Evolutionary conservation across 495 filamentous ascomycete genomes (phyloP).

Genomic region (Neurospora cerealis): DNA sequence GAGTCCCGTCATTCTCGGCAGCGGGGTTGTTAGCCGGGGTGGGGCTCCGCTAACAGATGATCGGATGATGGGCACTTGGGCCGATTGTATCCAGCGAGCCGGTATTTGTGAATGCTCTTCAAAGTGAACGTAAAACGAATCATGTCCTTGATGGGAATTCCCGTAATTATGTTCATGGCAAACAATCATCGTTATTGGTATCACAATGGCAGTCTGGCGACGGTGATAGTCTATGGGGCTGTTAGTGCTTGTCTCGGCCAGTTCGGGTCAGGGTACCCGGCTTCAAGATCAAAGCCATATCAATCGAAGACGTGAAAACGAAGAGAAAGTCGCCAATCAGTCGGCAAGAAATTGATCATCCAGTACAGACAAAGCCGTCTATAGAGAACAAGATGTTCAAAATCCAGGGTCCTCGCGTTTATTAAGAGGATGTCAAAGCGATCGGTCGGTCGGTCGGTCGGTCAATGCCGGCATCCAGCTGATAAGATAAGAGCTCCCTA

Average conservation of each 20-base stretch:
- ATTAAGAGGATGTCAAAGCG: background rate
- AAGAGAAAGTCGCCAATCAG: too few species aligned
- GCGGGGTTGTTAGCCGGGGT: background rate
- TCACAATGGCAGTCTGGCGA: background rate
- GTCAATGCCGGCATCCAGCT: background rate
- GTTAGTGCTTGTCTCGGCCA: background rate
- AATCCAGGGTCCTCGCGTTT: background rate
- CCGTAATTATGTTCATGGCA: too few species aligned
- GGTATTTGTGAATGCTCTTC: background rate
- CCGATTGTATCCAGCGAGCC: background rate
- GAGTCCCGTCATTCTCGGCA: background rate
- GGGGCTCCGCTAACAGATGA: background rate
- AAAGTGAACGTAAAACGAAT: too few species aligned
- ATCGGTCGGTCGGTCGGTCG: background rate
- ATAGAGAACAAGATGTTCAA: too few species aligned
- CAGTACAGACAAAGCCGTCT: too few species aligned
- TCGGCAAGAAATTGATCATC: too few species aligned
- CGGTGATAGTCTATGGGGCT: fast-evolving
- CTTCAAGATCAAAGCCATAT: background rate
- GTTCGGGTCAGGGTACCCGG: background rate
- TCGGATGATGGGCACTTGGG: background rate
- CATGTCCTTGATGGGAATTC: too few species aligned
- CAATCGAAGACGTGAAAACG: background rate
- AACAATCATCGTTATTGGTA: background rate
- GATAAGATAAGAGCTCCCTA: background rate